Evolutionary conservation across 2,329 filamentous ascomycete species (phyloP).

Genomic region (Myrmaecium sp.): DNA sequence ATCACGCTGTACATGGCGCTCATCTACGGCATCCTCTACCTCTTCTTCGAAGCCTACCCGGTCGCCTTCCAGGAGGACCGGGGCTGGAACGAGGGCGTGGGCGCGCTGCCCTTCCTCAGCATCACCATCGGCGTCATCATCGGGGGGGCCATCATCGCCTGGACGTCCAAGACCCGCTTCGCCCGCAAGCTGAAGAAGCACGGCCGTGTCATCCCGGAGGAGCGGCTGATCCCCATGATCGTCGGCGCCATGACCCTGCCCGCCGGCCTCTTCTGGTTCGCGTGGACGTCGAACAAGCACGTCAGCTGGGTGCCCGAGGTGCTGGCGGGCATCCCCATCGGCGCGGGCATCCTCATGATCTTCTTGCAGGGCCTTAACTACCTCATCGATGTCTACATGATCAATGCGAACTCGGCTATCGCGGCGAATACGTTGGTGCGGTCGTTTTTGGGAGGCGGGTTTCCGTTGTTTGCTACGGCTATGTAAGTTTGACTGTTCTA

Average conservation of each 20-base stretch:
- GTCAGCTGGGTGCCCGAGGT: constrained; percentile 27
- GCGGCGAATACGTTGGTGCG: constrained; percentile 11
- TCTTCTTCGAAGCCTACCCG: constrained; percentile 32
- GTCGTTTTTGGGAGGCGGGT: constrained; percentile 8
- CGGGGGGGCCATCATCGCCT: constrained; percentile 14
- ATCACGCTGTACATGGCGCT: constrained; percentile 24
- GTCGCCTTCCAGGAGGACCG: constrained; percentile 26
- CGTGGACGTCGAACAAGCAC: constrained; percentile 31
- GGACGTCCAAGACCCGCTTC: constrained; percentile 19
- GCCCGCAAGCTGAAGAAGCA: constrained; percentile 13
- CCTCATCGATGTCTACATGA: constrained; percentile 28
- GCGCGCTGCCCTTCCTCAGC: constrained; percentile 26
- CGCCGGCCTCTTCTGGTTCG: constrained; percentile 35
- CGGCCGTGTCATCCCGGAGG: constrained; percentile 24
- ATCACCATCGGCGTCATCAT: constrained; percentile 24
- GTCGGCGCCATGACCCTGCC: constrained; percentile 34
- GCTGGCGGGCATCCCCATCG: constrained; percentile 24
- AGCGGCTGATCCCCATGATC: constrained; percentile 32
- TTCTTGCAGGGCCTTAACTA: constrained; percentile 29
- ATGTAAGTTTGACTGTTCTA: constrained; percentile 6
- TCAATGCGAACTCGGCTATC: constrained; percentile 15
- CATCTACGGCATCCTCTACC: constrained; percentile 28
- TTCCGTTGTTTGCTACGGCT: constrained; percentile 8
- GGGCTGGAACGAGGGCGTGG: constrained; percentile 23
- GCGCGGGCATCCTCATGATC: constrained; percentile 27